Percentiles rank a stretch among this genome's conserved stretches.
phyloP scores from a whole-genome alignment of 1,284 basidiomycete species.

The Pseudozyma pruni region DNA sequence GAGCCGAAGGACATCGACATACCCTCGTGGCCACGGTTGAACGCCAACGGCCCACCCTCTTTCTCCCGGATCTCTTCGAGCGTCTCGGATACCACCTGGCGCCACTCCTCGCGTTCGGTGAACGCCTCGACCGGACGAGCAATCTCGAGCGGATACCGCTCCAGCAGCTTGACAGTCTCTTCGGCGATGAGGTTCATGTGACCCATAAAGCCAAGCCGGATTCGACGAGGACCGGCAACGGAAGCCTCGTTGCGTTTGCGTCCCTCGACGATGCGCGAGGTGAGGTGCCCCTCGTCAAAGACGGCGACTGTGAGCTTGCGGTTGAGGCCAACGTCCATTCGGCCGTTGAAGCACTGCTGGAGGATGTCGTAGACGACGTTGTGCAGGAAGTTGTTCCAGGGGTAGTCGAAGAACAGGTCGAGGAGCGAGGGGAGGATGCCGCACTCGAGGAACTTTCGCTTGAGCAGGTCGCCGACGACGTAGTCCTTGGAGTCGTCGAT shows the following conservation, averaged over 20 bases:
- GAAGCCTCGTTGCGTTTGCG: conserved; percentile 60
- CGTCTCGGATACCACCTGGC: conserved; percentile 60
- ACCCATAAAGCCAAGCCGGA: conserved; percentile 85
- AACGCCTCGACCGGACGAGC: conserved; percentile 33
- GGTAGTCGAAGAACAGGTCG: conserved; percentile 87
- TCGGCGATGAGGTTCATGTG: conserved; percentile 93
- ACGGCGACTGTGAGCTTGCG: conserved; percentile 60
- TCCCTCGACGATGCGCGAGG: conserved; percentile 62
- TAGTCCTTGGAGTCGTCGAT: conserved; percentile 52
- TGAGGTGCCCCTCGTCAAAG: conserved; percentile 60
- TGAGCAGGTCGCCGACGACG: conserved; percentile 62
- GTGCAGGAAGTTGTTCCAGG: conserved; percentile 98
- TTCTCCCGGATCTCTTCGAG: conserved; percentile 62
- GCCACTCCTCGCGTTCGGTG: conserved; percentile 62
- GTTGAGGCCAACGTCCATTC: conserved; percentile 70
- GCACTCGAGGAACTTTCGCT: conserved; percentile 63
- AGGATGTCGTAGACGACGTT: conserved; percentile 96
- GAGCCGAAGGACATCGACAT: conserved; percentile 53
- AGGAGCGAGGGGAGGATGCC: conserved; percentile 62
- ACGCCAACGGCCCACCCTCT: conserved; percentile 64
- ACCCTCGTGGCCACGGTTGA: conserved; percentile 55
- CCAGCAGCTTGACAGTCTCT: conserved; percentile 84
- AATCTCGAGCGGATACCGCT: conserved; percentile 77
- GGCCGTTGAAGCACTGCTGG: conserved; percentile 94
- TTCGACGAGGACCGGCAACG: conserved; percentile 51